A percentile compares a stretch with the other conserved stretches of the same genome.
These are phyloP conservation scores for Chlamydomonas sp. DNA, from an alignment of 139 green algal species.

Conservation along the genomic window DNA sequence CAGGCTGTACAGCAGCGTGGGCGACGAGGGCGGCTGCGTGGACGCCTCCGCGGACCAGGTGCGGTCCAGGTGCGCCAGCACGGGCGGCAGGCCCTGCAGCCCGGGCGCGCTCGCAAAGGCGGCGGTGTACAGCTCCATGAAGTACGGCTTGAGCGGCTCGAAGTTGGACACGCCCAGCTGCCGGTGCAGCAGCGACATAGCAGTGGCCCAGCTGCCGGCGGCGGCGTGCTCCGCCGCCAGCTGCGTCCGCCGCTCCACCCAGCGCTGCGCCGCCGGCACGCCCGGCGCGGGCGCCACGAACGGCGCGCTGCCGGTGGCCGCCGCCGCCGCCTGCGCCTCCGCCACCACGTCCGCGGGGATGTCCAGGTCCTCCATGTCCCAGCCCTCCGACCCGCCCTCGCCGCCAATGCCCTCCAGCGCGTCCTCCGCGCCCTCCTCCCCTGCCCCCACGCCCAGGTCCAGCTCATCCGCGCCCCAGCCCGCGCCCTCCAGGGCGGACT, in stretches of 20 bases:
- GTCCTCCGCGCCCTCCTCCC: slow-evolving; percentile 48
- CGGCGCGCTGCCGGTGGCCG: slow-evolving; percentile 27
- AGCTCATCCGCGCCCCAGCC: slow-evolving; percentile 89
- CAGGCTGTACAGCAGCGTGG: slow-evolving; percentile 84
- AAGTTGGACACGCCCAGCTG: slow-evolving; percentile 95
- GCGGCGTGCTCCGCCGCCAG: slow-evolving; percentile 47
- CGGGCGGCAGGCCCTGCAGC: slow-evolving; percentile 66
- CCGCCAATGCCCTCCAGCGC: slow-evolving; percentile 57
- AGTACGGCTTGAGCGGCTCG: slow-evolving; percentile 86
- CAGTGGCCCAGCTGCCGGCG: slow-evolving; percentile 48
- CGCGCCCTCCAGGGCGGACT: slow-evolving; percentile 71
- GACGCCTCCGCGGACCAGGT: slow-evolving; percentile 70
- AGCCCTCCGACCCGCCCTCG: slow-evolving; percentile 83
- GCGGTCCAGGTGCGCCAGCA: slow-evolving; percentile 79
- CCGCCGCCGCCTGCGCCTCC: slow-evolving; percentile 41
- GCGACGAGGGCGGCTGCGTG: slow-evolving; percentile 68
- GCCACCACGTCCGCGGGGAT: slow-evolving; percentile 72
- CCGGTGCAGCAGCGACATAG: slow-evolving; percentile 94
- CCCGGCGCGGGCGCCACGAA: slow-evolving; percentile 84
- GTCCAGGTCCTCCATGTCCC: slow-evolving; percentile 98
- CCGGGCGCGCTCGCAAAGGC: slow-evolving; percentile 74
- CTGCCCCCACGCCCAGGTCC: slow-evolving; percentile 54
- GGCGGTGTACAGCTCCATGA: slow-evolving; percentile 87
- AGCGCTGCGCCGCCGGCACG: slow-evolving; percentile 78
- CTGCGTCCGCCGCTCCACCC: slow-evolving; percentile 82